These are phyloP conservation scores for Termitomyces sp. DNA, from an alignment of 768 basidiomycete genomes.

Conservation along the genomic window DNA sequence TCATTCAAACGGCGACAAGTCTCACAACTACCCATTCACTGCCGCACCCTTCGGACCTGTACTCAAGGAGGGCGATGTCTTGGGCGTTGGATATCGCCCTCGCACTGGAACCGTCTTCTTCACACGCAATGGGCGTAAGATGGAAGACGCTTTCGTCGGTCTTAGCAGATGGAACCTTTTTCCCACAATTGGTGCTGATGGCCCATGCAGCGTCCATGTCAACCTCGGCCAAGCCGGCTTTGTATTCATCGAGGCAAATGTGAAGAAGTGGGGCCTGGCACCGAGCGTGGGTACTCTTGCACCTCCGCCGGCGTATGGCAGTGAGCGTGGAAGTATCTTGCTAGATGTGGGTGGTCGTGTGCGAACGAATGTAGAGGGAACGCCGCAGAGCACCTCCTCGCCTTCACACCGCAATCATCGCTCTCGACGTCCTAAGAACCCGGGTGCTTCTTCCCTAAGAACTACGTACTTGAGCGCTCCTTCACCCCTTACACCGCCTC, in stretches of 20 bases:
- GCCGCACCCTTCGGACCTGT: slow-evolving; percentile 76
- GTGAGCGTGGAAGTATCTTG: slow-evolving; percentile 93
- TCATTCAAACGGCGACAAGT: slow-evolving; percentile 95
- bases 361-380: slow-evolving; percentile 32
- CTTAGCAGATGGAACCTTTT: slow-evolving; percentile 91
- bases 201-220: slow-evolving; percentile 94
- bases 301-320: slow-evolving; percentile 97
- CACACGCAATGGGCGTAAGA: slow-evolving; percentile 95
- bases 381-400: slow-evolving; percentile 41
- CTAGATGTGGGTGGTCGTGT: slow-evolving; percentile 82
- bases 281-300: slow-evolving; percentile 96
- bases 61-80: slow-evolving; percentile 91
- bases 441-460: slow-evolving; percentile 52
- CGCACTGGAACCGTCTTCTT: slow-evolving; percentile 98
- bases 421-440: slow-evolving; percentile 46
- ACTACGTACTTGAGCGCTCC: slow-evolving; percentile 40
- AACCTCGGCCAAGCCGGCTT: slow-evolving; percentile 98
- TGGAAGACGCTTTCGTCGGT: slow-evolving; percentile 94
- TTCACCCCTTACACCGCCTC: slow-evolving; percentile 45
- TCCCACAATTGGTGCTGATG: slow-evolving; percentile 95
- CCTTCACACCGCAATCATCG: slow-evolving; percentile 60
- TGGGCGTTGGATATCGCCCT: slow-evolving; percentile 95
- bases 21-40: slow-evolving; percentile 95
- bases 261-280: slow-evolving; percentile 99
- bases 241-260: slow-evolving; percentile 99